phyloP scores from a whole-genome alignment of 805 yeast genomes.

The Nakazawaea ambrosiae region DNA sequence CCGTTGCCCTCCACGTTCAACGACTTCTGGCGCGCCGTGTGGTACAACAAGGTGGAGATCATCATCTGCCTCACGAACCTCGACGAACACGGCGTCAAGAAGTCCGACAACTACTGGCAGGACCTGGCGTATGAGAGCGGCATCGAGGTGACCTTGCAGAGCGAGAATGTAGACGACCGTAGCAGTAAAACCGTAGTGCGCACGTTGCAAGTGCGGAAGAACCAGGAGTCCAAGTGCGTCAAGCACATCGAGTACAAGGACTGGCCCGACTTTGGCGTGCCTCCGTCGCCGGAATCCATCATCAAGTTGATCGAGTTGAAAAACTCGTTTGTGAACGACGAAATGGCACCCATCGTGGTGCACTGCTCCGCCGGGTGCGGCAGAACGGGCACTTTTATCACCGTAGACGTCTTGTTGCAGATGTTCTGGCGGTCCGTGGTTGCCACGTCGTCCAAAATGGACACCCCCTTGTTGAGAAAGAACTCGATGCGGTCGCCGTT shows the following conservation, averaged over 20 bases:
- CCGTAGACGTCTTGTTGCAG: slow-evolving; percentile 34
- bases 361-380: slow-evolving; percentile 62
- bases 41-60: slow-evolving; percentile 27
- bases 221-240: slow-evolving; percentile 13
- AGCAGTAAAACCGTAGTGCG: slow-evolving; percentile 13
- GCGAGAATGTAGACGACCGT: slow-evolving; percentile 8
- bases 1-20: slow-evolving; percentile 33
- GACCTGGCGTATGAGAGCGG: slow-evolving; percentile 16
- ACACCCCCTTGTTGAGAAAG: background rate
- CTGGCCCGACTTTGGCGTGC: slow-evolving; percentile 45
- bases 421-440: background rate
- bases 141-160: slow-evolving; percentile 4
- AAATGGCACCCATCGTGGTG: slow-evolving; percentile 26
- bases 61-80: slow-evolving; percentile 29
- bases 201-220: slow-evolving; percentile 3
- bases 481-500: slow-evolving; percentile 6
- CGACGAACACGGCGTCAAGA: slow-evolving; percentile 16
- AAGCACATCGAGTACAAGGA: slow-evolving; percentile 32
- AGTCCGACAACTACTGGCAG: slow-evolving; percentile 15
- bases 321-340: slow-evolving; percentile 14
- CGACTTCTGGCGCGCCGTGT: slow-evolving; percentile 35
- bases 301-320: slow-evolving; percentile 27
- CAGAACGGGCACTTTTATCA: slow-evolving; percentile 45
- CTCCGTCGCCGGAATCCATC: slow-evolving; percentile 25
- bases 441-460: background rate